Evolutionary conservation across 768 basidiomycete species (phyloP), one percentile per base, ranked within the genome.

Genomic region (Lyophyllum semitale): DNA sequence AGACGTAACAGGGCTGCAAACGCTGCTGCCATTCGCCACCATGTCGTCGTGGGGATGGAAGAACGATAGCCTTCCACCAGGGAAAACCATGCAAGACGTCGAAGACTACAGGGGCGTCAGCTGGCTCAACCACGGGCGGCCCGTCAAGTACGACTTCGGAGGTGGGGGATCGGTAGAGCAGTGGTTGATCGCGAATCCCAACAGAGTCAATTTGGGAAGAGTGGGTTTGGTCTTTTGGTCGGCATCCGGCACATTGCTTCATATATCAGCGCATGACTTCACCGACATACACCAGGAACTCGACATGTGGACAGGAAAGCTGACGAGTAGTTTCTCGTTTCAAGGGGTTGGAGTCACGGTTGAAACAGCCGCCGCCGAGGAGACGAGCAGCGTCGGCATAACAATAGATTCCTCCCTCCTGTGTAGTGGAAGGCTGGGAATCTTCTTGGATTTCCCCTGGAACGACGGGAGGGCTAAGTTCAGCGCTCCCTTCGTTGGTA

Each of bases 11-110:
- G 80, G 82, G 11, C 73, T 85, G 15, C 84, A 85, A 64, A 84
- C 83, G 0, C 77, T 84, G 67, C 71, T 73, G 30, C 81, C 82
- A 5, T 84, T 74, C 65, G 78, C 77, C 9, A 84, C 73, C 57
- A 74, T 85, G 72, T 80, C 82, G 8, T 77, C 77, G 13, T 84
- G 84, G 84, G 82, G 80, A 1, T 84, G 81, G 81, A 84, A 84
- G 64, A 84, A 83, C 65, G 82, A 84, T 65, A 75, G 76, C 4
- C 66, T 84, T 3, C 83, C 83, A 1, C 54, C 66, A 1, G 73
- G 73, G 4, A 67, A 69, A 48, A 80, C 79, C 1, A 59, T 71
- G 48, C 68, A 64, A 33, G 78, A 83, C 53, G 65, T 83, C 3
- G 68, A 76, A n/a, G 59, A 69, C 13, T 84, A 83, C 61, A 66